Conservation (phyloP, 345 rosid genomes). For the Hypericum perforatum region DNA sequence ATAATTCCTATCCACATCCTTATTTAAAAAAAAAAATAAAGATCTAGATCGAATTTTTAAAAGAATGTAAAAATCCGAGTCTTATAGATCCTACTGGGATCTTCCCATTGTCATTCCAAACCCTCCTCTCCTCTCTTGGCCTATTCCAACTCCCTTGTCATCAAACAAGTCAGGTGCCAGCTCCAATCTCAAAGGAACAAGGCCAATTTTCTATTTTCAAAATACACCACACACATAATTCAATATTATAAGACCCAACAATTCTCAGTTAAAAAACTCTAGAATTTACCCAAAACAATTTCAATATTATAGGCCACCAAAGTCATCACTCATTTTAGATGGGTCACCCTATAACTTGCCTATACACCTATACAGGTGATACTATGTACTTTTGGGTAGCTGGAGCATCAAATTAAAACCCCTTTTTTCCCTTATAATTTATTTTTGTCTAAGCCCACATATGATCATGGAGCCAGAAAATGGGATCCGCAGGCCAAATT, state of each 20-base stretch:
- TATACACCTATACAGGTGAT: too few species aligned
- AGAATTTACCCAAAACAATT: background rate
- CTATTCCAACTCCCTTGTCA: slow-evolving; percentile 8
- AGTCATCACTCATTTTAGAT: background rate
- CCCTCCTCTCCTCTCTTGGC: slow-evolving; percentile 13
- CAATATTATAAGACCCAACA: background rate
- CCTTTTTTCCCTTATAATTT: too few species aligned
- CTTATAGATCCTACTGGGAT: too few species aligned
- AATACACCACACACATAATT: background rate
- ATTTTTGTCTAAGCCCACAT: slow-evolving; percentile 13
- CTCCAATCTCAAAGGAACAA: slow-evolving; percentile 41
- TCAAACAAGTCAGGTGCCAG: slow-evolving; percentile 35
- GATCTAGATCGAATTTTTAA: too few species aligned
- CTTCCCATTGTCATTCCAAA: too few species aligned
- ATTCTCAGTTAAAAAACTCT: background rate
- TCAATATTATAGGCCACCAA: slow-evolving; percentile 31
- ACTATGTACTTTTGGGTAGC: too few species aligned
- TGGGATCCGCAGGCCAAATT: slow-evolving; percentile 57
- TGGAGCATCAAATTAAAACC: too few species aligned
- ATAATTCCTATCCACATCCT: too few species aligned
- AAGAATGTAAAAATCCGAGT: too few species aligned
- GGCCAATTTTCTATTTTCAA: too few species aligned
- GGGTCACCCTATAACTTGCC: slow-evolving; percentile 4
- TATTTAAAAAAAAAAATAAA: too few species aligned
- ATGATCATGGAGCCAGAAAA: slow-evolving; percentile 70